Base-by-base conservation (phyloP, 2,329 filamentous ascomycete genomes). In the Monosporascus sp. region DNA sequence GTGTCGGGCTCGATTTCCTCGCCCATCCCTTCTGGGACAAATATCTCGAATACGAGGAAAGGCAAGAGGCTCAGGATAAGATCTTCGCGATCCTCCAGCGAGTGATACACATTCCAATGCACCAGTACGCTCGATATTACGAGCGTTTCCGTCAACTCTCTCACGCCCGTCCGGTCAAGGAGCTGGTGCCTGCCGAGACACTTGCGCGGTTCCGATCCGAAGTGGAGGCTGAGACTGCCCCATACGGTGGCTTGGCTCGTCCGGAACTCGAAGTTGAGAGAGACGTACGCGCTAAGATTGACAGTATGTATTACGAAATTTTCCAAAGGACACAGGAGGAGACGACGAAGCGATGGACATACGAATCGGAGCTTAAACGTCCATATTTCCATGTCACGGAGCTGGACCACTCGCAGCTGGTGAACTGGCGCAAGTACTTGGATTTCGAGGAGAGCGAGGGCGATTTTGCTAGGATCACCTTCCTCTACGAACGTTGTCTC, bases 1-100 rank as follows among this genome's bases (percentile, higher is more conserved):
- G 83, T 63, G 91, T 96, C 41, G 94, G 94, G 17, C 80, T 97
- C 18, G 94, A 99, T 72, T 99, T 96, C 67, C 79, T 96, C 31
- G 88, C 92, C 2, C 91, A 97, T 68, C 91, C 91, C 1, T 97
- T 99, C 74, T 99, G 94, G 94, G 94, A 99, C 71, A 97, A 96
- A 73, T 99, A 96, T 66, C 84, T 99, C 58, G 94, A 97, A 68
- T 97, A 95, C 65, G 94, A 97, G 69, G 92, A 97, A 68, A 88
- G 92, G 2, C 79, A 93, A 56, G 91, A 96, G 64, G 84, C 88
- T 0, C 83, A 87, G 15, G 89, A 95, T 58, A 90, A 85, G 64
- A 89, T 97, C 51, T 96, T 95, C 62, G 84, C 83, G 41, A 90
- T 99, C 52, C 80, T 96, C 50, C 80, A 81, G 56, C 89, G 92